Percentiles rank a stretch among this genome's conserved stretches.
Evolutionary conservation across 768 basidiomycete genomes (phyloP).

Genomic region (Naganishia vishniacii): DNA sequence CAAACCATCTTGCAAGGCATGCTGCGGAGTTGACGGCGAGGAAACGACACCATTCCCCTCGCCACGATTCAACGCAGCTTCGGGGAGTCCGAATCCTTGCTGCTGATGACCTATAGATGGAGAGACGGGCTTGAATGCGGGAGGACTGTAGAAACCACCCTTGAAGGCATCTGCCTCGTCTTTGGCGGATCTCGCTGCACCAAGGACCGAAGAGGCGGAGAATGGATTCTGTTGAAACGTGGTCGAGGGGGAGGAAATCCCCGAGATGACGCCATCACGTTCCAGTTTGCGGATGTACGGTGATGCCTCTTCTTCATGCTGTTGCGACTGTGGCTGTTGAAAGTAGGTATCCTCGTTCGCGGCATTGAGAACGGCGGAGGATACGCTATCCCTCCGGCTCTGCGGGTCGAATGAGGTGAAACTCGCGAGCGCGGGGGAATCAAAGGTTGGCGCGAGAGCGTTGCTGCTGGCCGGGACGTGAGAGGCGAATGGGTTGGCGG

Average conservation of each 20-base stretch:
- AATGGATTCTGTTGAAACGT: neutral
- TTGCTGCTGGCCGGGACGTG: neutral
- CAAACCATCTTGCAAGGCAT: neutral
- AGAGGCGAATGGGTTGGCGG: conserved; percentile 12
- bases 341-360: too few species aligned
- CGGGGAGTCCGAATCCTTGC: neutral
- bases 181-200: neutral
- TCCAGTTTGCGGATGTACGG: conserved; percentile 17
- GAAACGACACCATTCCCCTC: too few species aligned
- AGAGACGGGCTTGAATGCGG: neutral
- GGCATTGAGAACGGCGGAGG: too few species aligned
- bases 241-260: neutral
- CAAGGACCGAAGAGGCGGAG: neutral
- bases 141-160: conserved; percentile 9
- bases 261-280: conserved; percentile 11
- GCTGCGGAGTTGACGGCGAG: neutral
- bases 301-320: neutral
- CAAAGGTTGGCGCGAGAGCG: neutral
- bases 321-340: neutral
- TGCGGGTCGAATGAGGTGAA: neutral
- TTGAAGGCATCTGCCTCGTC: conserved; percentile 5
- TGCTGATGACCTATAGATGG: neutral
- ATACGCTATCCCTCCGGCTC: neutral
- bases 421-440: neutral
- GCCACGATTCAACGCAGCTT: neutral